Conservation (phyloP, 768 basidiomycete genomes). For the Crucibulum laeve region DNA sequence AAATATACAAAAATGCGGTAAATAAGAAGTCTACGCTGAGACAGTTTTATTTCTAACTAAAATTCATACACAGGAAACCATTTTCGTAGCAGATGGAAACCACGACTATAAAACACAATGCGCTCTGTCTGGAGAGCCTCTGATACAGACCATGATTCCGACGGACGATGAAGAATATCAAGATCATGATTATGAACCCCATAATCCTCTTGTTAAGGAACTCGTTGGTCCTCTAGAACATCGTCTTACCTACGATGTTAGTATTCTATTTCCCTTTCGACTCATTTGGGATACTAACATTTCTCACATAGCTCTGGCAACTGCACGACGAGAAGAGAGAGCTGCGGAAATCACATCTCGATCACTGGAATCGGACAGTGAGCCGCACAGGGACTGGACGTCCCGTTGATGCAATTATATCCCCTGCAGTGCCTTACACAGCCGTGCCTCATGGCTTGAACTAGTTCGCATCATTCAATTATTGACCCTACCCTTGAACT, state of each 20-base stretch:
- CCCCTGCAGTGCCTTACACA: constrained; percentile 54
- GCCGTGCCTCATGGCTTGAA: constrained; percentile 62
- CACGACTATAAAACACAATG: constrained; percentile 43
- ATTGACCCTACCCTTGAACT: background rate
- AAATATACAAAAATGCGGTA: constrained; percentile 42
- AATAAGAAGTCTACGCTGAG: background rate
- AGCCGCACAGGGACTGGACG: constrained; percentile 55
- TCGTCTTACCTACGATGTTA: constrained; percentile 38
- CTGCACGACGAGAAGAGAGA: constrained; percentile 46
- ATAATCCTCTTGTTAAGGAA: constrained; percentile 34
- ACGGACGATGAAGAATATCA: constrained; percentile 15
- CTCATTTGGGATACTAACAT: constrained; percentile 14
- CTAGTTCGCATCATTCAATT: constrained; percentile 26
- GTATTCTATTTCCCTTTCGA: background rate
- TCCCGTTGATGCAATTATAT: constrained; percentile 71
- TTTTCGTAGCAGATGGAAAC: constrained; percentile 46
- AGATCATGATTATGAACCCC: constrained; percentile 15
- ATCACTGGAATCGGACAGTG: constrained; percentile 55
- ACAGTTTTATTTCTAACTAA: background rate
- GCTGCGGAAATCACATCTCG: constrained; percentile 55
- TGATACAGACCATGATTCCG: constrained; percentile 51
- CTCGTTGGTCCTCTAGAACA: constrained; percentile 39
- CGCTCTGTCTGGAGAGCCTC: constrained; percentile 49
- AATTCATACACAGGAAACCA: constrained; percentile 31
- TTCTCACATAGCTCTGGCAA: constrained; percentile 61